Evolutionary conservation across 2,329 filamentous ascomycete genomes (phyloP), one percentile per base, ranked within the genome.

Genomic region (Rutstroemia sp.): DNA sequence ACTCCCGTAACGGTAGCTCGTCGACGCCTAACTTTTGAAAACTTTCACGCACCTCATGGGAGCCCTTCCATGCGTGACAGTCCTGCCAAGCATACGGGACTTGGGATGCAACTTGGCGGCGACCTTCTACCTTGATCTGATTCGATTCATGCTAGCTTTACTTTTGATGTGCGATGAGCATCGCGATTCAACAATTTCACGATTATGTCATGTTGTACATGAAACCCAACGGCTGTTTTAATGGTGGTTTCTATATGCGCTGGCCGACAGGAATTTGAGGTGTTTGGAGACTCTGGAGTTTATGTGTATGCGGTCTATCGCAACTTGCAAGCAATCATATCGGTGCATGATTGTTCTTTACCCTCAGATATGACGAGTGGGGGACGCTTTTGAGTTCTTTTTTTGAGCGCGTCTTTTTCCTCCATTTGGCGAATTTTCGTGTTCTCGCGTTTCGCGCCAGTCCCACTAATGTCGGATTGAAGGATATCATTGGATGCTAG

Each of bases 31-130:
- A 66, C 63, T 4, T 69, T 68, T 54, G 67, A 69, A 10, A 64
- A 61, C 48, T 60, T 61, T 41, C 47, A 53, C 5, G 48, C 60
- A 37, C 59, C 64, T n/a, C 60, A 47, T 53, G 41, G 58, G 19
- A 65, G 60, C 47, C 59, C 63, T 14, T 59, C 58, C 14, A 48
- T 60, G 47, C 55, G 60, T 37, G 59, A 60, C 10, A 49, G 54
- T 45, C 57, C 55, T 47, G 68, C 65, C 16, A 79, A 77, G 64
- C 74, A 72, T 60, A 74, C 71, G 14, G 80, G 80, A 7, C 71
- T 84, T n/a, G 78, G 81, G 37, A 78, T 87, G 75, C 82, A 87
- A 63, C 74, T 87, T 14, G 84, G 84, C 19, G 84, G 83, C 51
- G 82, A 86, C 67, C 74, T 87, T 42, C 73, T 79, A 47, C 77